phyloP scores from a whole-genome alignment of 1,284 basidiomycete species.

The Ustilago loliicola region DNA sequence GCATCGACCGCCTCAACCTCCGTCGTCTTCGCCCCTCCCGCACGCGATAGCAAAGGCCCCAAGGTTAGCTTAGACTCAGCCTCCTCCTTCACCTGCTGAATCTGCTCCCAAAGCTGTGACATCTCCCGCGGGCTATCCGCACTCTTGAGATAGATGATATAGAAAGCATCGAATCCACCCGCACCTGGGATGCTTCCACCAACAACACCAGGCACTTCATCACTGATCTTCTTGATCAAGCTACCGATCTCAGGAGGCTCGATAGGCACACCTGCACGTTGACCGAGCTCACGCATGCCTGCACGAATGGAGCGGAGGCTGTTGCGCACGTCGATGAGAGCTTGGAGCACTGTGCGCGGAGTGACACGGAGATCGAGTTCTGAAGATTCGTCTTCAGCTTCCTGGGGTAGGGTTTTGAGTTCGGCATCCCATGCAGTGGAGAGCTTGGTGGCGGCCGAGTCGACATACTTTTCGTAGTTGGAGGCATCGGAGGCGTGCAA shows the following conservation, averaged over 20 bases:
- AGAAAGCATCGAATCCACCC: slow-evolving; percentile 96
- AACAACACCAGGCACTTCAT: slow-evolving; percentile 81
- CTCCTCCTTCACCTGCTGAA: slow-evolving; percentile 38
- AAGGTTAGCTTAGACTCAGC: slow-evolving; percentile 37
- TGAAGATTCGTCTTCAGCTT: slow-evolving; percentile 8
- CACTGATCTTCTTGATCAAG: slow-evolving; percentile 84
- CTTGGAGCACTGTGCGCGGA: slow-evolving; percentile 28
- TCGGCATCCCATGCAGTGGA: slow-evolving; percentile 48
- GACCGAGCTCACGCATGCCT: slow-evolving; percentile 90
- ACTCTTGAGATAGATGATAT: slow-evolving; percentile 76
- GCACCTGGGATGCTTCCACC: slow-evolving; percentile 97
- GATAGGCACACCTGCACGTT: slow-evolving; percentile 83
- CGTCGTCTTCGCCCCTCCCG: slow-evolving; percentile 35
- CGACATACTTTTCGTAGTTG: slow-evolving; percentile 62
- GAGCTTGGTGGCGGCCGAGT: slow-evolving; percentile 61
- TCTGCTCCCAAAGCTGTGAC: slow-evolving; percentile 49
- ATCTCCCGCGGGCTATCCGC: slow-evolving; percentile 19
- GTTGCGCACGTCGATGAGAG: slow-evolving; percentile 63
- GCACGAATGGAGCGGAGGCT: slow-evolving; percentile 78
- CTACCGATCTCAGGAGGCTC: slow-evolving; percentile 90
- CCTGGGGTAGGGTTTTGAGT: slow-evolving; percentile 30
- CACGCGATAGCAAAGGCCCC: slow-evolving; percentile 42
- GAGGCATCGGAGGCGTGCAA: slow-evolving; percentile 50
- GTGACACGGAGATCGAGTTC: slow-evolving; percentile 26
- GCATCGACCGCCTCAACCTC: neutral